Evolutionary conservation across 2,329 filamentous ascomycete species (phyloP), one percentile per base, ranked within the genome.

Genomic region (Colletotrichum shisoi): DNA sequence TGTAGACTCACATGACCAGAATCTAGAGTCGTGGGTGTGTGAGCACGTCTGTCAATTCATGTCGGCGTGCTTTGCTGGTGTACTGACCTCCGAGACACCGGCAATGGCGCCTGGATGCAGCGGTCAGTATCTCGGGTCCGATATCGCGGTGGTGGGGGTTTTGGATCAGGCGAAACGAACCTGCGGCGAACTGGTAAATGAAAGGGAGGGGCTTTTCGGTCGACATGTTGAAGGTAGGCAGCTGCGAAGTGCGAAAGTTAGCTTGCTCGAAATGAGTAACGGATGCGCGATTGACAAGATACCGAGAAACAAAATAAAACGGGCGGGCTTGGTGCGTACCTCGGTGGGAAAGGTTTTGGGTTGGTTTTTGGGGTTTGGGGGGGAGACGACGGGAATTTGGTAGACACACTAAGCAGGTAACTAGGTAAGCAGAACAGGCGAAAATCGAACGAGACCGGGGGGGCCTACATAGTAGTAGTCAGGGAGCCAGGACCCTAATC

Each of bases 151-250:
- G 58, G 42, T 69, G 59, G 69, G 39, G 71, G 72, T 69, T 72
- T 72, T 71, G 31, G 31, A 34, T 46, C 27, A 9, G 31, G 70
- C 69, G 67, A 70, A 71, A 83, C 87, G 76, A 77, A 89, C 94
- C 94, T 76, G 94, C 94, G 79, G 89, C 91, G 84, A 98, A 97
- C 83, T 97, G 94, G 88, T 97, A 97, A 73, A 88, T 80, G 81
- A 97, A 97, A 67, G 93, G 93, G 73, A 97, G 88, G 67, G 94
- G 92, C 82, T 93, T 91, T 59, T 86, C 81, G 71, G 83, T 76
- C 71, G 88, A 84, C 89, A 91, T 91, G 74, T 75, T 84, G 82
- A 45, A 48, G 27, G n/a, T 19, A 31, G 19, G 48, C 21, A 44
- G 39, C 62, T 67, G 1, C 12, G 15, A 21, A 44, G 40, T 13